Conservation (phyloP, 1,284 basidiomycete species). For the Entoloma clypeatum region DNA sequence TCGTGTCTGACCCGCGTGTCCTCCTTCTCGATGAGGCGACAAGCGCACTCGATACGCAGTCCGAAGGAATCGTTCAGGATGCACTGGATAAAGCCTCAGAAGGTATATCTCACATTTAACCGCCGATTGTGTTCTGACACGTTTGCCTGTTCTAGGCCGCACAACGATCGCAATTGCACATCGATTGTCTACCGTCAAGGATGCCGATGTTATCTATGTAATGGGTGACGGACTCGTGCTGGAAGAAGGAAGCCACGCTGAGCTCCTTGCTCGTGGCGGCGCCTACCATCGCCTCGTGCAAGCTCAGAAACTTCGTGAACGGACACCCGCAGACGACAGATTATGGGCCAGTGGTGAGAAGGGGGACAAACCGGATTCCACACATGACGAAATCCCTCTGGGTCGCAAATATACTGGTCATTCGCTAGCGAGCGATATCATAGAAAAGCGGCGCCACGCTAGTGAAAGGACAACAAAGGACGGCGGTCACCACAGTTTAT, state of each 20-base stretch:
- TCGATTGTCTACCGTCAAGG: slow-evolving; percentile 76
- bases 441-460: slow-evolving; percentile 45
- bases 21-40: slow-evolving; percentile 87
- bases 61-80: slow-evolving; percentile 91
- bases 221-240: slow-evolving; percentile 83
- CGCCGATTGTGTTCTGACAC: too few relatives aligned
- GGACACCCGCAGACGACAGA: slow-evolving; percentile 30
- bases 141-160: slow-evolving; percentile 41
- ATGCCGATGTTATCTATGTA: slow-evolving; percentile 83
- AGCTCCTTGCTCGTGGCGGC: slow-evolving; percentile 67
- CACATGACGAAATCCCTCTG: slow-evolving; percentile 59
- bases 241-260: slow-evolving; percentile 81
- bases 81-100: slow-evolving; percentile 90
- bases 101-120: slow-evolving; percentile 41
- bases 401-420: slow-evolving; percentile 62
- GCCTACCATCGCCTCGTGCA: slow-evolving; percentile 76
- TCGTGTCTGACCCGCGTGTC: slow-evolving; percentile 87
- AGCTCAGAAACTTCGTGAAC: slow-evolving; percentile 77
- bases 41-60: slow-evolving; percentile 85
- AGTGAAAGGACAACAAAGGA: slow-evolving; percentile 37
- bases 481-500: slow-evolving; percentile 43
- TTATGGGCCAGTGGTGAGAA: slow-evolving; percentile 35
- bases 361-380: slow-evolving; percentile 51
- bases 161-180: slow-evolving; percentile 81
- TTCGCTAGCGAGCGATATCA: slow-evolving; percentile 68